Percentiles rank a stretch among this genome's conserved stretches.
phyloP scores from a whole-genome alignment of 2,329 filamentous ascomycete species.

The Talaromyces sp. region DNA sequence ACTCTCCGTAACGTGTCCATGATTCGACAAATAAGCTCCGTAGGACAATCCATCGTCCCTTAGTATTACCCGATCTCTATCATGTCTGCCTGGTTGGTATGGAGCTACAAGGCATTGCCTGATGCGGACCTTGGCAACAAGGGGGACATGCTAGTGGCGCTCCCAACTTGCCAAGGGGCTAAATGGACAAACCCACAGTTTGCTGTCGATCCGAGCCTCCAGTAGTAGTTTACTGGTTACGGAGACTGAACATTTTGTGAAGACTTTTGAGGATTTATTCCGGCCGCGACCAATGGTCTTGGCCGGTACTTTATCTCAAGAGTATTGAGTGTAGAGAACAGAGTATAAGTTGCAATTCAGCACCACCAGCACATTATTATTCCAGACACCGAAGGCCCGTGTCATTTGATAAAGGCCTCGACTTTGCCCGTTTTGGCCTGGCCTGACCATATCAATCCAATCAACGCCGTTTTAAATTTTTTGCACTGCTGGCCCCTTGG shows the following conservation, averaged over 20 bases:
- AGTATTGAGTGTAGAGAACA: too few relatives aligned
- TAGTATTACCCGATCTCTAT: background rate
- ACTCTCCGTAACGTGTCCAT: background rate
- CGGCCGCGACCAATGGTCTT: background rate
- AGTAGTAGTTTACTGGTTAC: background rate
- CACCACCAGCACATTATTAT: background rate
- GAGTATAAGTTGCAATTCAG: background rate
- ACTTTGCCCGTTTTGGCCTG: background rate
- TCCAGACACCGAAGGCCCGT: background rate
- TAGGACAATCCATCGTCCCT: background rate
- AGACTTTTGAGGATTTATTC: background rate
- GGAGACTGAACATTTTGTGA: background rate
- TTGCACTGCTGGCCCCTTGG: background rate
- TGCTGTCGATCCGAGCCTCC: background rate
- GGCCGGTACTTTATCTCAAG: too few relatives aligned
- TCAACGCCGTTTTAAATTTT: background rate
- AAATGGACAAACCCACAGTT: background rate
- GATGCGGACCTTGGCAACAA: background rate
- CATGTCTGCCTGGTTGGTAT: background rate
- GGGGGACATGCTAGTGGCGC: background rate
- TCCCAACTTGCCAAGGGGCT: background rate
- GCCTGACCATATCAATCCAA: background rate
- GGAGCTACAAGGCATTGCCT: background rate
- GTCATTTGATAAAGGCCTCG: background rate
- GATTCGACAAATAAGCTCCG: background rate